Base-by-base conservation (phyloP, 1,284 basidiomycete genomes). In the Meripilus lineatus region DNA sequence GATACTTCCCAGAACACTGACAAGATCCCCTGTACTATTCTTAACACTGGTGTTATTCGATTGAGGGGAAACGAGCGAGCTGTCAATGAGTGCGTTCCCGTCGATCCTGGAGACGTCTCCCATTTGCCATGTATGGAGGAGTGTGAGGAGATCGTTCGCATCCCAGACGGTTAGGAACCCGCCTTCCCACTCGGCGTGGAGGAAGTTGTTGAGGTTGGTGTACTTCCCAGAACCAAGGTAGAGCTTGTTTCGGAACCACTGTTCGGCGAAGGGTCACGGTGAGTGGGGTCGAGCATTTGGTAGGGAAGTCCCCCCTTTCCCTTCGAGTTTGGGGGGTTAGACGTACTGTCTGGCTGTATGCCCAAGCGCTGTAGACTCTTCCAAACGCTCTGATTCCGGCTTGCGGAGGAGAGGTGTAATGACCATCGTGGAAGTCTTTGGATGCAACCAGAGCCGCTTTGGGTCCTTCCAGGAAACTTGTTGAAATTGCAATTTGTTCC, bases 331-430 rank as follows among this genome's bases (percentile, higher is more conserved):
- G 17, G 28, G 28, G n/a, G 10, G 28, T 30, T n/a, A 8, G 28
- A 30, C 66, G 44, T 44, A 71, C 76, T 13, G 74, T 66, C 53
- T 78, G 75, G 13, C 78, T 70, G 51, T 79, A 79, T 11, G 77
- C 75, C 77, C 79, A 81, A 13, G 77, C 74, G 46, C 71, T 72
- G 54, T 78, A 81, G 2, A 69, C 79, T 17, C 79, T 68, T 5
- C 68, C 75, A 49, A 79, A 80, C 5, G 77, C 76, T 20, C 75
- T 67, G 34, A 79, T 65, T 22, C 76, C 76, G 36, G 67, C 60
- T 48, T 74, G 66, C 3, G 77, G 75, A 2, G 61, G 57, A 4
- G 58, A 56, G 42, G 62, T 72, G 57, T 81, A 81, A 48, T 78
- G 71, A 0, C 78, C 78, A 38, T 69, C 55, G 5, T 78, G 63